A percentile compares a stretch with the other conserved stretches of the same genome.
Evolutionary conservation across 179 eudicot genomes (phyloP).

Genomic region (Beta macrorhiza): DNA sequence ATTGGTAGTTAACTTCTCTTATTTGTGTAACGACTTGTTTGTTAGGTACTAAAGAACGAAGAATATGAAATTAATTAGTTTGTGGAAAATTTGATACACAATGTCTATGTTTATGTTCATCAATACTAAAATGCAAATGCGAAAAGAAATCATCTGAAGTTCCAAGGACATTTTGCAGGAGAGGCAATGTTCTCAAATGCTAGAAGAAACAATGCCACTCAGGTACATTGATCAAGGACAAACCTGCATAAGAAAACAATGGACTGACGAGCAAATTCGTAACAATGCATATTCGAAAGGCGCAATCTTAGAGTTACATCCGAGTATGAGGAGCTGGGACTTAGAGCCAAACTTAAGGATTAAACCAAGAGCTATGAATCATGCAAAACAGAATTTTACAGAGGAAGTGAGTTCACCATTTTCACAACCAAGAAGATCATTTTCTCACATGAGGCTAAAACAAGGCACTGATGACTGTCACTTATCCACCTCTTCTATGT

Average conservation of each 20-base stretch:
- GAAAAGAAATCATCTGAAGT: background rate
- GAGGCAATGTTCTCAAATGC: conserved; percentile 42
- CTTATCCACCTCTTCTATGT: conserved; percentile 38
- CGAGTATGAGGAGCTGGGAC: conserved; percentile 29
- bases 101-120: too few relatives aligned
- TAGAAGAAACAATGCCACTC: conserved; percentile 38
- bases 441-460: conserved; percentile 40
- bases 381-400: conserved; percentile 34
- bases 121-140: background rate
- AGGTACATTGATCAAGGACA: conserved; percentile 29
- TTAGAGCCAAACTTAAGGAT: conserved; percentile 30
- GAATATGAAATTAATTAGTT: background rate
- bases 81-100: too few relatives aligned
- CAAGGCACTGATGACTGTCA: conserved; percentile 41
- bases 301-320: conserved; percentile 16
- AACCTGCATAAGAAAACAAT: conserved; percentile 36
- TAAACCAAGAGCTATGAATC: conserved; percentile 33
- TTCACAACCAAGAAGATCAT: conserved; percentile 75
- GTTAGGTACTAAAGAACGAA: background rate
- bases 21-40: background rate
- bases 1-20: background rate
- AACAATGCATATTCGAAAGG: conserved; percentile 26
- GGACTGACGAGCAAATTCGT: conserved; percentile 28
- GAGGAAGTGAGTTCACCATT: conserved; percentile 50
- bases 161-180: conserved; percentile 43